Conservation (phyloP, 495 filamentous ascomycete genomes). For the Aspergillus bridgeri region DNA sequence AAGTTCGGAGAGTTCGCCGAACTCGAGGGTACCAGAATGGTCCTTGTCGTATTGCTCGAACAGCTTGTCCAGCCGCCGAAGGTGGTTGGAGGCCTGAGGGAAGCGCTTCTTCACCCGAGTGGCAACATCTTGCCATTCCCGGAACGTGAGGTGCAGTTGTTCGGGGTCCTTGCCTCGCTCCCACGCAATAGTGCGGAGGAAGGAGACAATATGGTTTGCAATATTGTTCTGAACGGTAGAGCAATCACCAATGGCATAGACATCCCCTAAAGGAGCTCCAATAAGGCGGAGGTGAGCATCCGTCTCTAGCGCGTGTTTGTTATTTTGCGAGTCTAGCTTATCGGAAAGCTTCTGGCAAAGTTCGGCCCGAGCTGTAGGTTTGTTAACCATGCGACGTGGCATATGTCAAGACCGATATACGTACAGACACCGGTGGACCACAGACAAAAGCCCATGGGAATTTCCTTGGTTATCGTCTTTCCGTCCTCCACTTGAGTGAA, state of each 20-base stretch:
- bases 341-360: constrained; percentile 70
- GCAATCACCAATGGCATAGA: constrained; percentile 98
- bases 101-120: constrained; percentile 80
- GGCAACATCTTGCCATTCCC: constrained; percentile 84
- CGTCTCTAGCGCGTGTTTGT: constrained; percentile 89
- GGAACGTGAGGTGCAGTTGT: constrained; percentile 74
- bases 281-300: constrained; percentile 90
- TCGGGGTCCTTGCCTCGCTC: constrained; percentile 87
- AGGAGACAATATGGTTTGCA: constrained; percentile 78
- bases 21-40: constrained; percentile 87
- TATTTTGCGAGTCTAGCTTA: constrained; percentile 76
- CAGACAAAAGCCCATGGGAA: constrained; percentile 93
- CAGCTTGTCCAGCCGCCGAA: constrained; percentile 81
- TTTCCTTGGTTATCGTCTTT: constrained; percentile 75
- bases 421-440: constrained; percentile 92
- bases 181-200: constrained; percentile 87
- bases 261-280: constrained; percentile 88
- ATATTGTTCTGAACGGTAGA: constrained; percentile 95
- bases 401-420: constrained; percentile 13
- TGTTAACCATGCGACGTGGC: not conserved
- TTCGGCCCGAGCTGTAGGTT: constrained; percentile 65
- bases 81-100: constrained; percentile 87
- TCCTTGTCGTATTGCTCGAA: constrained; percentile 93
- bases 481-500: constrained; percentile 83
- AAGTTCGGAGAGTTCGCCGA: constrained; percentile 84